Percentiles rank a stretch among this genome's conserved stretches.
phyloP scores from a whole-genome alignment of 257 asterid genomes.

The Linderniella brevidens region DNA sequence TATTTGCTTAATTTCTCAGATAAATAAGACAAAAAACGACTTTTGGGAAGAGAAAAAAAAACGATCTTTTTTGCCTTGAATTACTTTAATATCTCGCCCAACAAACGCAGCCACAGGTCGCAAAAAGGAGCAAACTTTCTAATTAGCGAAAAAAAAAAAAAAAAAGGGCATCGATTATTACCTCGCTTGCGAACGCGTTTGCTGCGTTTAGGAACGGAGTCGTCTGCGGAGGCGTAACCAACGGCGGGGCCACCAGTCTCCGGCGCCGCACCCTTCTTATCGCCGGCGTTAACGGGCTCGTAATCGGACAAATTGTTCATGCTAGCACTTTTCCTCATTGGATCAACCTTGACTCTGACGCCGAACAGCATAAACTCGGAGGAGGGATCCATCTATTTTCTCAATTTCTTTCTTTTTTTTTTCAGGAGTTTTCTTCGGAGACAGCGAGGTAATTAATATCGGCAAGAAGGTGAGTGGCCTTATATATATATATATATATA shows the following conservation, averaged over 20 bases:
- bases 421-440: no score
- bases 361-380: slow-evolving; percentile 61
- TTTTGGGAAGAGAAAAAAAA: no score
- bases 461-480: no score
- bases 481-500: no score
- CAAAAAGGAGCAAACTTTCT: neutral
- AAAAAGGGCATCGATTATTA: no score
- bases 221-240: slow-evolving; percentile 62
- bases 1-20: no score
- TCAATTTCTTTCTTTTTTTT: no score
- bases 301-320: slow-evolving; percentile 65
- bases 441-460: no score
- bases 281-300: slow-evolving; percentile 14
- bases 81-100: neutral
- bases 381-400: neutral
- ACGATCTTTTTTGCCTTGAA: no score
- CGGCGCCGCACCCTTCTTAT: slow-evolving; percentile 8
- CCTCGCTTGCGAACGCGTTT: slow-evolving; percentile 67
- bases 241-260: slow-evolving; percentile 14
- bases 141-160: no score
- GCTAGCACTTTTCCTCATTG: slow-evolving; percentile 79
- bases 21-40: no score
- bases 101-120: neutral
- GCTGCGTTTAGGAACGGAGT: slow-evolving; percentile 34
- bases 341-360: slow-evolving; percentile 62